Conservation (phyloP, 352 stramenopile genomes). For the Phytophthora citrophthora region DNA sequence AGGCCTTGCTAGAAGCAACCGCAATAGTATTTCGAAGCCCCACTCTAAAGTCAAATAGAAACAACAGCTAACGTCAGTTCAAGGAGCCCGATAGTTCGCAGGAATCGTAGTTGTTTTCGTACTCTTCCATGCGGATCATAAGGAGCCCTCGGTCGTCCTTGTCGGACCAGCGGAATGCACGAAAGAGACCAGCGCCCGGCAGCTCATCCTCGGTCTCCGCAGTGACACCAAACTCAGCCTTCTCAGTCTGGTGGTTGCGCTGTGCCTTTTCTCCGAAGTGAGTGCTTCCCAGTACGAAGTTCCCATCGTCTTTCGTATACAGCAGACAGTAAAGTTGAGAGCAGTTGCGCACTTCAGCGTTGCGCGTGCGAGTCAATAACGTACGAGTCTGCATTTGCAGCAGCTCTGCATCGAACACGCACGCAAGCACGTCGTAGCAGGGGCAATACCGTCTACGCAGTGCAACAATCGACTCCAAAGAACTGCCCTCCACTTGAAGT, state of each 20-base stretch:
- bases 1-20: conserved; percentile 16
- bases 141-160: conserved; percentile 15
- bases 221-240: conserved; percentile 13
- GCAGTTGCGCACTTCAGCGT: conserved; percentile 41
- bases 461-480: conserved; percentile 13
- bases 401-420: conserved; percentile 39
- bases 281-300: conserved; percentile 39
- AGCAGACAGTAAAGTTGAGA: conserved; percentile 59
- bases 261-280: conserved; percentile 41
- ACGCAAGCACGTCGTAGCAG: conserved; percentile 42
- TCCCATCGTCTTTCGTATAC: conserved; percentile 42
- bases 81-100: neutral
- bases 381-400: conserved; percentile 27
- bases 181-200: conserved; percentile 6
- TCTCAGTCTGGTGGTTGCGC: conserved; percentile 25
- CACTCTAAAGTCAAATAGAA: conserved; percentile 25
- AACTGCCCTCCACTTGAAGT: neutral
- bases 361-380: conserved; percentile 14
- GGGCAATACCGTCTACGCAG: conserved; percentile 24
- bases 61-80: neutral
- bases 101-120: neutral
- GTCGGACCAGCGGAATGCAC: conserved; percentile 12
- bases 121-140: conserved; percentile 48
- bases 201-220: conserved; percentile 19
- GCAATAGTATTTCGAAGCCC: conserved; percentile 45